Base-by-base conservation (phyloP, 108 stramenopile species). In the Stephanodiscus minutulus region DNA sequence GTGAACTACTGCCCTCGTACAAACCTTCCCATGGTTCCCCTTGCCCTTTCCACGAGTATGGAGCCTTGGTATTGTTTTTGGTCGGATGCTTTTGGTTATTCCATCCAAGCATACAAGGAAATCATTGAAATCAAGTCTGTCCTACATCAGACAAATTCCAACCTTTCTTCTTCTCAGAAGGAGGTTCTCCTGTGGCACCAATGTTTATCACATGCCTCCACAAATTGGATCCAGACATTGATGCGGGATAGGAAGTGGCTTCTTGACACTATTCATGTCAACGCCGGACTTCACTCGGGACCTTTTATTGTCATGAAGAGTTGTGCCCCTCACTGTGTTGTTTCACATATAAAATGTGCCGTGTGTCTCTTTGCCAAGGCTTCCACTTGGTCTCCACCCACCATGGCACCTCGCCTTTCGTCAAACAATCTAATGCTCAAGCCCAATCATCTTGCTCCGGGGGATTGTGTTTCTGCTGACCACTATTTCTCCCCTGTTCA, bases 401-500 rank as follows among this genome's bases (percentile, higher is more conserved):
- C 48, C 9, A 49, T 7, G 8, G 2, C 48, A 7, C 22, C 54
- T 2, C 54, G 54, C 7, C 54, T 22, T 2, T 2, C 2, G 2
- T 7, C 24, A 55, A 11, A 55, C 2, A 25, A 55, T 25, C 11
- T 24, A 22, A 35, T 24, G 12, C 21, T 59, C 22, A 69, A 69
- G 36, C 25, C 2, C 0, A 12, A 58, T 3, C 56, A 69, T 15
- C 49, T 77, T 1, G 29, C 47, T 3, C 82, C 82, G 4, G 86
- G 82, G 10, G 58, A 73, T 12, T 56, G 56, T 25, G 60, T 87
- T 17, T 82, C 82, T 8, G 58, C 66, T 44, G 83, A 87, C 60
- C 66, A 74, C 25, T 87, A 76, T 35, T 35, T 35, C 35, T 35
- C 35, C 35, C 35, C 35, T 3, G 35, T 35, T 6, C 5, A 84